Conservation (phyloP, 352 stramenopile species). For the Phytophthora nicotianae region DNA sequence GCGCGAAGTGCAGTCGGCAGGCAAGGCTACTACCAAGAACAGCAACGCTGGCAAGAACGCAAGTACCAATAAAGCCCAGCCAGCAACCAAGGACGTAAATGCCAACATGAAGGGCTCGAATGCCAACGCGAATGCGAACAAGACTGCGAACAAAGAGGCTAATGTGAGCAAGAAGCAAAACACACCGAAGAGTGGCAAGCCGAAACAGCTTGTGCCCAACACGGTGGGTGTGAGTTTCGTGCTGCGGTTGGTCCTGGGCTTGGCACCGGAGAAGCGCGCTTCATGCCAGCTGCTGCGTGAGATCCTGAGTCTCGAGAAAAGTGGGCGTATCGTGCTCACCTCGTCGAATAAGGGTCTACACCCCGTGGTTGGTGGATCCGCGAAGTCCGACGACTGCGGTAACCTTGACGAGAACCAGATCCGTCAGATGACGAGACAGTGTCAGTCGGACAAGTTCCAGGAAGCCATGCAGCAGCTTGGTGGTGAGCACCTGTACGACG, state of each 20-base stretch:
- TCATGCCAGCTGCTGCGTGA: constrained; percentile 18
- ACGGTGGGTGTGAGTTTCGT: constrained; percentile 14
- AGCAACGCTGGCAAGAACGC: neutral
- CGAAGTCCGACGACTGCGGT: constrained; percentile 4
- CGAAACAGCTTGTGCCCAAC: constrained; percentile 11
- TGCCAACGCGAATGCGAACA: neutral
- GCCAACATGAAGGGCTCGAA: neutral
- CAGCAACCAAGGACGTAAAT: neutral
- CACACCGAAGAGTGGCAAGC: neutral
- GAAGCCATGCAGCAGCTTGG: constrained; percentile 24
- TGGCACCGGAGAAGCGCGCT: constrained; percentile 27
- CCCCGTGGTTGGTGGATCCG: neutral
- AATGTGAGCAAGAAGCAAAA: neutral
- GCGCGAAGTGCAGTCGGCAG: neutral
- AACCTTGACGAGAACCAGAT: constrained; percentile 7
- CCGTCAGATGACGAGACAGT: constrained; percentile 15
- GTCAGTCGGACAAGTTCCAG: constrained; percentile 30
- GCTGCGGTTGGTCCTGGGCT: constrained; percentile 15
- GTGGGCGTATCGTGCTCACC: constrained; percentile 9
- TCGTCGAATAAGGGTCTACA: constrained; percentile 13
- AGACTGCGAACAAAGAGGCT: neutral
- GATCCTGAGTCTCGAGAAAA: constrained; percentile 14
- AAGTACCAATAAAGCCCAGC: neutral
- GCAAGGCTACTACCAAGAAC: neutral
- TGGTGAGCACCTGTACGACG: constrained; percentile 25